Base-by-base conservation (phyloP, 148 eudicot genomes). In the Silene latifolia region DNA sequence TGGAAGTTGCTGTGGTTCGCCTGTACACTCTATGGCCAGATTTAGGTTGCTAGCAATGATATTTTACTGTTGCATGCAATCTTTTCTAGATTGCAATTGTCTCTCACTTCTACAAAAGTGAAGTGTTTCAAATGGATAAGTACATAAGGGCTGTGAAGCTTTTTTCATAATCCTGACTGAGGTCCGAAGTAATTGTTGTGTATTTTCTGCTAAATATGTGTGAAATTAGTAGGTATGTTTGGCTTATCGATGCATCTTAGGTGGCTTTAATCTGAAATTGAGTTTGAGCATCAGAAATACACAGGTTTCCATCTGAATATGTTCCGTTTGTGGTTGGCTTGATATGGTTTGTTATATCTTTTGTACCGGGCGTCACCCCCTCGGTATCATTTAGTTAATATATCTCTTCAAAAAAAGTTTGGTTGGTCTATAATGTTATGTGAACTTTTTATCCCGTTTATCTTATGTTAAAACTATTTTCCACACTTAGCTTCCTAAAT, bases 251-350 rank as follows among this genome's bases (percentile, higher is more conserved):
- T 46, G 56, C 18, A 25, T 10, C 48, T 23, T 12, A 21, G 61
- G 61, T 51, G 60, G 73, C 61, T 5, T 53, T 14, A 70, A 70
- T 9, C 73, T 70, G 32, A 70, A 70, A 21, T 70, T 13, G 58
- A 21, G 72, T 23, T 69, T 69, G 20, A 67, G 53, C 64, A 60
- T 7, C 58, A 23, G 60, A 4, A 17, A 62, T 70, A 7, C 32
- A 11, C 58, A 47, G 5, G 35, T 27, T 23, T 47, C 72, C 59
- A 20, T 54, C 44, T 53, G 42, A 53, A 70, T 70, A 20, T 47
- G 29, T 69, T 69, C 72, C 7, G 4, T 70, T 14, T 70, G 61
- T 69, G 8, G 29, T 25, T 53, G 61, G 60, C 39, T 54, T 70
- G 19, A 42, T 69, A 24, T 53, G 58, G 58, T 21, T 5, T 21